Evolutionary conservation across 2,329 filamentous ascomycete genomes (phyloP), one percentile per base, ranked within the genome.

Genomic region (Sclerotinia borealis): DNA sequence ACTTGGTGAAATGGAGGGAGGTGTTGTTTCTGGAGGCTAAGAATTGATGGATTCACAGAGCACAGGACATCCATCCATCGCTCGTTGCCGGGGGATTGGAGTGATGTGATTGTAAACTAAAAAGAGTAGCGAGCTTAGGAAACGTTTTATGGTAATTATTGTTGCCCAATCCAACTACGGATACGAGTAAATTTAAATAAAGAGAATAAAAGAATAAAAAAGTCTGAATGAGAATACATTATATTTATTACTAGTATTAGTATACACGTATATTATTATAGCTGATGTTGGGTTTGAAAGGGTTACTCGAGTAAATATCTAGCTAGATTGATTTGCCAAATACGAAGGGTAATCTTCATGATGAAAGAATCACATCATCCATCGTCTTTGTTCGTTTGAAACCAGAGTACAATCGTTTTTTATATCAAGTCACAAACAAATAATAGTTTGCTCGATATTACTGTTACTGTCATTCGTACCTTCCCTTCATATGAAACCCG

Each of bases 1-100:
- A 31, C 29, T 65, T 51, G 45, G 34, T 27, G 54, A 37, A 43
- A 56, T 63, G 61, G 50, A 54, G 49, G 52, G 27, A 1, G 31
- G 22, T 4, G 22, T 19, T 8, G 45, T 48, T 25, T n/a, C n/a
- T n/a, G 17, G 52, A 29, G 39, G 25, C 48, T 47, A 41, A 22
- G 55, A 29, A 45, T 61, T 29, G 17, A 47, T 55, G 39, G 47
- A 41, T 37, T 25, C 36, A 47, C 37, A 41, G n/a, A 59, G 17
- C 43, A 31, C 25, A 29, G 34, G 51, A 41, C 15, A 37, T 34
- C 48, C 27, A 17, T 48, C 22, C 47, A 17, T 51, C 48, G 29
- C n/a, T 47, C 22, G 43, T 31, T 43, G 52, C 52, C 39, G 11
- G 27, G 39, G 52, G 8, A 8, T 47, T 47, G 43, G 43, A 47